Conservation (phyloP, 176 grass and related monocot genomes). For the Aegilops tauschii region DNA sequence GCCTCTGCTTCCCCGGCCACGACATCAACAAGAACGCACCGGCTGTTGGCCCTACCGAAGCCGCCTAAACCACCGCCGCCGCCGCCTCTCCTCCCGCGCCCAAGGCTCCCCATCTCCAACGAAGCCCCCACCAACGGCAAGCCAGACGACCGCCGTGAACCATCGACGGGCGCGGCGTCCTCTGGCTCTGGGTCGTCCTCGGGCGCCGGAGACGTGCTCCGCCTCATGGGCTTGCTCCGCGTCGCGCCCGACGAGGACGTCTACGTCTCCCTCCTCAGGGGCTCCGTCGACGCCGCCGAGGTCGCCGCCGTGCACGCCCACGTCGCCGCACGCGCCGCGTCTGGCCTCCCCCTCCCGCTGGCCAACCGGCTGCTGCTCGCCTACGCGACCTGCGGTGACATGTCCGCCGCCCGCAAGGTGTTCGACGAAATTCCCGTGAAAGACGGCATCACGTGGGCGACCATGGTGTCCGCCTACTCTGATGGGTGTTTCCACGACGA, state of each 20-base stretch:
- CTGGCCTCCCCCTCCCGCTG: slow-evolving; percentile 1
- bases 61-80: slow-evolving; percentile 29
- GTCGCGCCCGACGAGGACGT: slow-evolving; percentile 68
- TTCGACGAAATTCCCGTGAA: slow-evolving; percentile 53
- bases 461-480: slow-evolving; percentile 47
- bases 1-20: neutral
- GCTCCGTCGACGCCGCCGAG: slow-evolving; percentile 50
- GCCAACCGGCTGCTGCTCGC: slow-evolving; percentile 66
- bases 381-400: slow-evolving; percentile 34
- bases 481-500: slow-evolving; percentile 20
- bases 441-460: slow-evolving; percentile 57
- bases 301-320: slow-evolving; percentile 53
- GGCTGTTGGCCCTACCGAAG: neutral
- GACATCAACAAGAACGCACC: neutral
- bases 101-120: slow-evolving; percentile 25
- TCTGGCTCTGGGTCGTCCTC: neutral
- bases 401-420: slow-evolving; percentile 22
- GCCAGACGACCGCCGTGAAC: neutral
- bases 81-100: slow-evolving; percentile 26
- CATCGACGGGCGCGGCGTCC: neutral
- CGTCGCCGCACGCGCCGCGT: neutral
- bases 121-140: neutral
- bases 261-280: slow-evolving; percentile 72
- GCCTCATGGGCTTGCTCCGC: slow-evolving; percentile 57
- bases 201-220: slow-evolving; percentile 53